These are phyloP conservation scores for Leccinum variabile DNA, from an alignment of 1,284 basidiomycete species.

Conservation along the genomic window DNA sequence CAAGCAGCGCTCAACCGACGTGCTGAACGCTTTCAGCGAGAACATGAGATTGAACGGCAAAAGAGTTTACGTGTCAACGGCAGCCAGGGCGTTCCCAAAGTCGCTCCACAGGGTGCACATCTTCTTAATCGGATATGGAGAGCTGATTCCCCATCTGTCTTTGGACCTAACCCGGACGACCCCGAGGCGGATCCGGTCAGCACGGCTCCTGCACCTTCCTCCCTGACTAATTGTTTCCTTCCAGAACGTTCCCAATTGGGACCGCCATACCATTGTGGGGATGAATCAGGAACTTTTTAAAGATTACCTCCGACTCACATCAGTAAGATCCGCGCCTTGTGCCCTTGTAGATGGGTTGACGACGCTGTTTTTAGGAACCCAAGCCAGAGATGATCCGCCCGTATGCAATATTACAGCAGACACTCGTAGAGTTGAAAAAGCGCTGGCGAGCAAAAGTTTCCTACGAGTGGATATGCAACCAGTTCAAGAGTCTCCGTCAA, in stretches of 20 bases:
- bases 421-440: constrained; percentile 84
- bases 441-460: constrained; percentile 86
- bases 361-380: constrained; percentile 67
- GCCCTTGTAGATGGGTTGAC: constrained; percentile 13
- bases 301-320: constrained; percentile 92
- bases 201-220: constrained; percentile 18
- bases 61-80: constrained; percentile 42
- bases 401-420: constrained; percentile 80
- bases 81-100: constrained; percentile 42
- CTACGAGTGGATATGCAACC: constrained; percentile 95
- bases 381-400: constrained; percentile 95
- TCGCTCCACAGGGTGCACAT: constrained; percentile 52
- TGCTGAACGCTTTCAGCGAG: constrained; percentile 76
- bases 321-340: constrained; percentile 51
- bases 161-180: constrained; percentile 53
- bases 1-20: constrained; percentile 65
- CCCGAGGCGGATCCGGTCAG: constrained; percentile 70
- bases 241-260: constrained; percentile 97
- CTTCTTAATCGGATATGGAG: constrained; percentile 48
- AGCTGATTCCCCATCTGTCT: constrained; percentile 45
- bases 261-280: constrained; percentile 92
- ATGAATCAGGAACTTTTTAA: constrained; percentile 90
- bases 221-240: constrained; percentile 12
- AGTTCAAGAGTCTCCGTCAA: constrained; percentile 97
- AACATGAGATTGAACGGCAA: constrained; percentile 77